Evolutionary conservation across 176 grass and related monocot species (phyloP).

Genomic region (Triticum aestivum): IWGSC_CS_RefSeq_v2.1 NC_057813.1:590567837-590568336

Average conservation of each 20-base stretch:
- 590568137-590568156: conserved; percentile 5
- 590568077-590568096: neutral
- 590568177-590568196: neutral
- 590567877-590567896: neutral
- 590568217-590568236: neutral
- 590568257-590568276: conserved; percentile 7
- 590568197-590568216: neutral
- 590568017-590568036: neutral
- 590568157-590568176: conserved; percentile 2
- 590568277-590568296: neutral
- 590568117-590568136: neutral
- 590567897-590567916: neutral
- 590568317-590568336: no score
- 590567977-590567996: neutral
- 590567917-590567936: no score
- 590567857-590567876: conserved; percentile 6
- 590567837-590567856: conserved; percentile 15
- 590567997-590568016: neutral
- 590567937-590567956: neutral
- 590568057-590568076: neutral
- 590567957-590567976: neutral
- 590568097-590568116: neutral
- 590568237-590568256: neutral
- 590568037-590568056: neutral
- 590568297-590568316: no score